Conservation (phyloP, 495 filamentous ascomycete genomes). For the Lasiosphaeria ovina region DNA sequence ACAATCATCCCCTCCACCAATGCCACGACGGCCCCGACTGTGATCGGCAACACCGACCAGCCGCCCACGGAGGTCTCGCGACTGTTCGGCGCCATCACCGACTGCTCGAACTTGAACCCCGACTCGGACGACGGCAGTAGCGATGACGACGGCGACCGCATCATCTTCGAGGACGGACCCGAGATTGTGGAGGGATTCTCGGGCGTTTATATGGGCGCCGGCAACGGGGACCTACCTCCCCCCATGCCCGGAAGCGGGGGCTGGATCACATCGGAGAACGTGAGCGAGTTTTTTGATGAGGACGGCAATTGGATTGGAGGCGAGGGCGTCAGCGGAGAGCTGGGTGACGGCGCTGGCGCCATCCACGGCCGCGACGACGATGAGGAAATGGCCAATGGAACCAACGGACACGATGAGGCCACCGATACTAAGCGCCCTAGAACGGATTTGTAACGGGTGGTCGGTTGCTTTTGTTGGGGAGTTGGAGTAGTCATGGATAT, state of each 20-base stretch:
- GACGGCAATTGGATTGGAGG: constrained; percentile 56
- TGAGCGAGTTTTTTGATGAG: constrained; percentile 66
- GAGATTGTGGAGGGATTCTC: constrained; percentile 47
- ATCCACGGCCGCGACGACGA: constrained; percentile 42
- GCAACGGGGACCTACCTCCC: constrained; percentile 62
- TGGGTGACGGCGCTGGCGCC: constrained; percentile 44
- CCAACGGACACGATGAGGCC: constrained; percentile 26
- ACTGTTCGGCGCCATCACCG: constrained; percentile 79
- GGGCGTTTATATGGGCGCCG: constrained; percentile 41
- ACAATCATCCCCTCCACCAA: constrained; percentile 61
- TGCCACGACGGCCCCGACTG: constrained; percentile 12
- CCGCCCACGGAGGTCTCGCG: constrained; percentile 33
- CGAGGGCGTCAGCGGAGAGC: constrained; percentile 37
- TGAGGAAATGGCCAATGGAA: constrained; percentile 25
- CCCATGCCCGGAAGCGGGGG: constrained; percentile 81
- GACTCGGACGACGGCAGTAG: constrained; percentile 62
- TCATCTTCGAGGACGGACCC: constrained; percentile 56
- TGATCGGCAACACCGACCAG: constrained; percentile 20
- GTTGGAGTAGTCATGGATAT: too few relatives aligned
- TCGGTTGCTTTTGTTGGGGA: neutral
- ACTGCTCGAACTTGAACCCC: constrained; percentile 86
- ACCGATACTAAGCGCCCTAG: constrained; percentile 40
- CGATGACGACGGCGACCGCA: constrained; percentile 51
- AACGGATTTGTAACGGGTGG: constrained; percentile 27
- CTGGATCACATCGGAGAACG: constrained; percentile 97